Evolutionary conservation across 163 green algal species (phyloP), one percentile per base, ranked within the genome.

Genomic region (Chlorella variabilis): DNA sequence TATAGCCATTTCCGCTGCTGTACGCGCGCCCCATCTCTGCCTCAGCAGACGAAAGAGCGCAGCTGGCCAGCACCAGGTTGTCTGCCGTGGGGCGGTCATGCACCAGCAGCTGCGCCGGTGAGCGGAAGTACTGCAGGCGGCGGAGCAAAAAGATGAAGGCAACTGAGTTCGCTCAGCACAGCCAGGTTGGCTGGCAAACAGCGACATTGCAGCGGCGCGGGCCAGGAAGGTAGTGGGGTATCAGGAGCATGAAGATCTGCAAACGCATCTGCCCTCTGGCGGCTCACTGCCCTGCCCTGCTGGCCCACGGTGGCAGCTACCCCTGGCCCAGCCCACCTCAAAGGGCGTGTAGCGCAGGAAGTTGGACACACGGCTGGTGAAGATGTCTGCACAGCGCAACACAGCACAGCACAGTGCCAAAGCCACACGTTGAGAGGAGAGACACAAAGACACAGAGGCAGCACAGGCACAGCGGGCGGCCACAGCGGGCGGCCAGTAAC

Each of bases 301-400:
- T n/a, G n/a, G n/a, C n/a, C n/a, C n/a, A n/a, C n/a, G n/a, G n/a
- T n/a, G n/a, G n/a, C n/a, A n/a, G n/a, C n/a, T n/a, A n/a, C n/a
- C n/a, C n/a, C n/a, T n/a, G n/a, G n/a, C n/a, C n/a, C 29, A 13
- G 27, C 49, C 13, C 63, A 86, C 42, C 80, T 77, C 93, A 86
- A 94, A 98, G 27, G 94, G 93, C 71, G 93, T 95, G 85, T 98
- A 98, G n/a, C 92, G 89, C 80, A 97, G 82, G 84, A 98, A 98
- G 90, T 98, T 99, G 83, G 87, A 94, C 2, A 98, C 96, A 3
- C 95, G 77, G 31, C 79, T 93, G 17, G 93, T 98, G 91, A 98
- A 98, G 83, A 98, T 96, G 87, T 98, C 95, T 34, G 94, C 93
- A 78, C 94, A 94, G 71, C 84, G 87, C 15, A 20, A 8, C 23